Evolutionary conservation across 345 rosid genomes (phyloP).

Genomic region (Camelina hispida): DNA sequence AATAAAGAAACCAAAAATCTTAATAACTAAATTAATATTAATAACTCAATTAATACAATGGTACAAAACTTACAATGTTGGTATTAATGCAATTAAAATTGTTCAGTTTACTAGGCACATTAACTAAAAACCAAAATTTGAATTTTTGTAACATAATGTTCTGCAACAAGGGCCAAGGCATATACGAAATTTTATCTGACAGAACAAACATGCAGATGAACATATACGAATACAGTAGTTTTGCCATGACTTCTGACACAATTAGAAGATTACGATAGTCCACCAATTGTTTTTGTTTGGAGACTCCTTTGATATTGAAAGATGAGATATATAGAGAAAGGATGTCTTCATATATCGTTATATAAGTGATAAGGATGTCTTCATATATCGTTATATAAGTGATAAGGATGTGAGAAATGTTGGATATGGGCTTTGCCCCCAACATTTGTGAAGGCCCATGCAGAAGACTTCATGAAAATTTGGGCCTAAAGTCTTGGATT

Average conservation of each 20-base stretch:
- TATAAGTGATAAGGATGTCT: not conserved
- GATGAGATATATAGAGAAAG: not conserved
- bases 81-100: too few relatives aligned
- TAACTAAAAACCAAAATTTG: not conserved
- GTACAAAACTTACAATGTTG: too few relatives aligned
- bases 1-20: not conserved
- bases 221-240: conserved; percentile 9
- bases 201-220: conserved; percentile 29
- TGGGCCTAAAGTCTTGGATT: too few relatives aligned
- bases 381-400: too few relatives aligned
- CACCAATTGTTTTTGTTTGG: not conserved
- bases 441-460: too few relatives aligned
- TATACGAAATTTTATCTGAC: conserved; percentile 8
- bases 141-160: not conserved
- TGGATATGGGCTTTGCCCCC: too few relatives aligned
- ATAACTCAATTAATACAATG: too few relatives aligned
- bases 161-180: not conserved
- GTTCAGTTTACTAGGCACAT: not conserved
- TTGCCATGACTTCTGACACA: conserved; percentile 16
- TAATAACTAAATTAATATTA: not conserved
- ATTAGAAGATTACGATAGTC: not conserved
- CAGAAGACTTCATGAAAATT: too few relatives aligned
- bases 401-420: too few relatives aligned
- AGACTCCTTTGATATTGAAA: not conserved
- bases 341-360: too few relatives aligned